Percentiles rank a stretch among this genome's conserved stretches.
These are phyloP conservation scores for Caloboletus firmus DNA, from an alignment of 1,284 basidiomycete species.

Conservation along the genomic window DNA sequence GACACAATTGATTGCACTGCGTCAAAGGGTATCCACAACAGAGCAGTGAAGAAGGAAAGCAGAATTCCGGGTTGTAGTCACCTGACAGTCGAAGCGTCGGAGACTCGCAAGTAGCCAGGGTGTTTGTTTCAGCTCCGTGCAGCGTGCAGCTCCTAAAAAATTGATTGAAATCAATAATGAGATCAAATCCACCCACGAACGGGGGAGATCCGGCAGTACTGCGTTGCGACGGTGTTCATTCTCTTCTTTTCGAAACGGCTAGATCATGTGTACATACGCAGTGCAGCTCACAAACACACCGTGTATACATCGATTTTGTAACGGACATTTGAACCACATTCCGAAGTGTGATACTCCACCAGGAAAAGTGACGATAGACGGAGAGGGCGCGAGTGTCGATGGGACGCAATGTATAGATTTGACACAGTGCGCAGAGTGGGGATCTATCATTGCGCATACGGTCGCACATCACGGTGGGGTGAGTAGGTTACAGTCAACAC, in stretches of 20 bases:
- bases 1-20: too few species aligned
- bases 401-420: neutral
- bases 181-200: neutral
- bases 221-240: neutral
- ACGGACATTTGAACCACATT: neutral
- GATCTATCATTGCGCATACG: neutral
- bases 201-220: neutral
- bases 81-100: too few species aligned
- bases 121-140: too few species aligned
- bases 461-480: neutral
- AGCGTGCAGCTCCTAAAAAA: neutral
- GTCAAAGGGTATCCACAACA: too few species aligned
- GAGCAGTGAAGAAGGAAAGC: too few species aligned
- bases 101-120: too few species aligned
- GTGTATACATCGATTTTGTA: neutral
- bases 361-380: neutral
- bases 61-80: too few species aligned
- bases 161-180: neutral
- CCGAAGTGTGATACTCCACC: neutral
- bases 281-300: neutral
- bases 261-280: neutral
- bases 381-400: neutral
- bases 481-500: neutral
- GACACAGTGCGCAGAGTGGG: neutral
- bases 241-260: neutral